phyloP scores from a whole-genome alignment of 768 basidiomycete species.

The Mycena pura region DNA sequence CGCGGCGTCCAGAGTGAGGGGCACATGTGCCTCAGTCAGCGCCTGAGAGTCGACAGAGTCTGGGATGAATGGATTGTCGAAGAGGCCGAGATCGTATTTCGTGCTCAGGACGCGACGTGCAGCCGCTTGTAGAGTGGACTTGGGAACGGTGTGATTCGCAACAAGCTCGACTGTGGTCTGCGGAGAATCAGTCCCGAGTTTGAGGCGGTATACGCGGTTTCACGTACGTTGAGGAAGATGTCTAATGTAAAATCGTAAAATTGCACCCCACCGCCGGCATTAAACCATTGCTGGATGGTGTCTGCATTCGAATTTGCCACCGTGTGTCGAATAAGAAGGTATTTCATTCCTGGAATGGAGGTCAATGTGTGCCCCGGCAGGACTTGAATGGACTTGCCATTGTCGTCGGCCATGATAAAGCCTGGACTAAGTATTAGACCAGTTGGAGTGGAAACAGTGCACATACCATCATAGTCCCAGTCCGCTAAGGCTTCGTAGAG shows the following conservation, averaged over 20 bases:
- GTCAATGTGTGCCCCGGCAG: background rate
- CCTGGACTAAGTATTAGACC: slow-evolving; percentile 3
- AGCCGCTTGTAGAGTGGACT: slow-evolving; percentile 28
- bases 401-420: slow-evolving; percentile 29
- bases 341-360: slow-evolving; percentile 23
- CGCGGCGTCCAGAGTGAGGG: slow-evolving; percentile 34
- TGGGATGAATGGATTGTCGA: slow-evolving; percentile 26
- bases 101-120: slow-evolving; percentile 27
- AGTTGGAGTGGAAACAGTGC: background rate
- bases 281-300: slow-evolving; percentile 34
- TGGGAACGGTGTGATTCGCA: slow-evolving; percentile 24
- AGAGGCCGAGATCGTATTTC: slow-evolving; percentile 33
- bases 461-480: slow-evolving; percentile 31
- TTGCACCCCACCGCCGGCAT: slow-evolving; percentile 33
- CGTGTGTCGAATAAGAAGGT: slow-evolving; percentile 14
- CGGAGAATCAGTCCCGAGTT: background rate
- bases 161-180: slow-evolving; percentile 29
- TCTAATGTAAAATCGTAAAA: slow-evolving; percentile 32
- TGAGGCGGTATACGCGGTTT: background rate
- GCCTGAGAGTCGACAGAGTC: slow-evolving; percentile 24
- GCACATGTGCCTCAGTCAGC: slow-evolving; percentile 26
- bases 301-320: slow-evolving; percentile 30
- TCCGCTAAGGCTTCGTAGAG: slow-evolving; percentile 34
- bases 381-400: slow-evolving; percentile 10
- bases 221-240: slow-evolving; percentile 30